Conservation (phyloP, 768 basidiomycete genomes). For the Lactarius indigo region DNA sequence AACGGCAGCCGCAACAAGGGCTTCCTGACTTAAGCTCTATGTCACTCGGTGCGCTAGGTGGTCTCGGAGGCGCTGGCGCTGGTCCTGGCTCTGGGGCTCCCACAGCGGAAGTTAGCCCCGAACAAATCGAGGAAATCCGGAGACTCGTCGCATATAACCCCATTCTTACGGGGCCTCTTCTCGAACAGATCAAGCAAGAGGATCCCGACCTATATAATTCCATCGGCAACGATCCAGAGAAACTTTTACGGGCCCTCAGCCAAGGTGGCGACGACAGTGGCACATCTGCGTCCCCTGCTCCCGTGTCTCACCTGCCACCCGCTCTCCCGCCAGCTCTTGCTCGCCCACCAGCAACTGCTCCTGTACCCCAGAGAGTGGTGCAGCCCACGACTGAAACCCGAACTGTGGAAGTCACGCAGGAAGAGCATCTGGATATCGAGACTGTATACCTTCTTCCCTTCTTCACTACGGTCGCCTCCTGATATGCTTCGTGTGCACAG, state of each 20-base stretch:
- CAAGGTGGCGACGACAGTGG: not conserved
- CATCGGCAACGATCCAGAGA: slow-evolving; percentile 70
- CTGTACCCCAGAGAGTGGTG: not conserved
- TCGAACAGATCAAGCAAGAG: slow-evolving; percentile 72
- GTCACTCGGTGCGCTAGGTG: slow-evolving; percentile 32
- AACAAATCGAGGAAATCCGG: slow-evolving; percentile 68
- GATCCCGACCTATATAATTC: slow-evolving; percentile 75
- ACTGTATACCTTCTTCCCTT: not conserved
- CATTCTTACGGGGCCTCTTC: slow-evolving; percentile 64
- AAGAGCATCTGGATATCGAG: not conserved
- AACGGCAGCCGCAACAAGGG: slow-evolving; percentile 51
- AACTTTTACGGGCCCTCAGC: slow-evolving; percentile 40
- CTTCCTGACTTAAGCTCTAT: slow-evolving; percentile 13
- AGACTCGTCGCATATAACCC: slow-evolving; percentile 76
- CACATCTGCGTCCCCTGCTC: not conserved
- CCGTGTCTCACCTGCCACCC: not conserved
- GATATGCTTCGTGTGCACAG: not conserved
- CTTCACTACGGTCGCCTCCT: not conserved
- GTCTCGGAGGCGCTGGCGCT: not conserved
- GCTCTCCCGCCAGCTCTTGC: not conserved
- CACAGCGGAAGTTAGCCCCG: slow-evolving; percentile 36
- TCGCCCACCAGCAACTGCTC: not conserved
- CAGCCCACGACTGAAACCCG: not conserved
- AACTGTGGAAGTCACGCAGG: not conserved
- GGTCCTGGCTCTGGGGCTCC: not conserved